phyloP scores from a whole-genome alignment of 306 rosid genomes.

The Abrus precatorius region DNA sequence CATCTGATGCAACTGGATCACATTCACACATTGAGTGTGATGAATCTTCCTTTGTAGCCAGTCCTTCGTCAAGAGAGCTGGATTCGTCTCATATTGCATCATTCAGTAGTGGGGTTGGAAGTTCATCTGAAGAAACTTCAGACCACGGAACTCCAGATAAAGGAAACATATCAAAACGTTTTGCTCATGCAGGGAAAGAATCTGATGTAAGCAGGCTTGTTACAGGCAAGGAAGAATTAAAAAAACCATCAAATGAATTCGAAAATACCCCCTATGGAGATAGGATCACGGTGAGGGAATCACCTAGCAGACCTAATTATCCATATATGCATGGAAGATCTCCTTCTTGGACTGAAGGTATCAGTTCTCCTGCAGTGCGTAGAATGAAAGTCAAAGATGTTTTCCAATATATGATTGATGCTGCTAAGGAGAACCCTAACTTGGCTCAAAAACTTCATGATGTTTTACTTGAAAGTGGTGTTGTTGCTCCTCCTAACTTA shows the following conservation, averaged over 20 bases:
- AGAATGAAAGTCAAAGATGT: slow-evolving; percentile 94
- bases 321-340: slow-evolving; percentile 77
- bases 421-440: slow-evolving; percentile 94
- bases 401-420: slow-evolving; percentile 97
- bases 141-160: slow-evolving; percentile 63
- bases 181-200: slow-evolving; percentile 60
- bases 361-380: slow-evolving; percentile 89
- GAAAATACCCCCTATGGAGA: slow-evolving; percentile 53
- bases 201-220: slow-evolving; percentile 55
- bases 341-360: slow-evolving; percentile 99
- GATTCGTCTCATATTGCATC: slow-evolving; percentile 82
- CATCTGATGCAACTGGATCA: slow-evolving; percentile 83
- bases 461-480: slow-evolving; percentile 94
- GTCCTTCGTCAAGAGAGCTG: slow-evolving; percentile 84
- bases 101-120: slow-evolving; percentile 83
- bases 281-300: slow-evolving; percentile 59
- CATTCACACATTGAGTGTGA: slow-evolving; percentile 75
- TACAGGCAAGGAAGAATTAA: slow-evolving; percentile 60
- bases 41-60: slow-evolving; percentile 67
- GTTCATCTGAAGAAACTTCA: slow-evolving; percentile 79
- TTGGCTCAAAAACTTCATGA: slow-evolving; percentile 96
- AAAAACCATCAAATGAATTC: slow-evolving; percentile 45
- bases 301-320: slow-evolving; percentile 67
- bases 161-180: slow-evolving; percentile 62
- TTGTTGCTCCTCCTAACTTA: slow-evolving; percentile 92